Base-by-base conservation (phyloP, 2,329 filamentous ascomycete species). In the Fonsecaea nubica region DNA sequence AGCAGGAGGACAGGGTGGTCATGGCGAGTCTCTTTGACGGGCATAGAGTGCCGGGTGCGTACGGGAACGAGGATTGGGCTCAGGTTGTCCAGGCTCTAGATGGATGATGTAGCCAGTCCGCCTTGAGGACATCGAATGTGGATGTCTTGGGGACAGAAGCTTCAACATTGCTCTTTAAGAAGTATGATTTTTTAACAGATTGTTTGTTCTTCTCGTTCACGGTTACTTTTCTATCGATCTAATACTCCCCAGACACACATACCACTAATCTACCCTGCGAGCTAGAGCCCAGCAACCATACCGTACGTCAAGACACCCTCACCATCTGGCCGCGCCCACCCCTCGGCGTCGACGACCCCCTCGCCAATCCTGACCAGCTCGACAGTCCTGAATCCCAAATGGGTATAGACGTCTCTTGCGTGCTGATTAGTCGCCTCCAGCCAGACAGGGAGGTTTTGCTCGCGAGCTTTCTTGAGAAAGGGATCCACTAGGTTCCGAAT, bases 1-100 rank as follows among this genome's bases (percentile, higher is more conserved):
- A 81, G 61, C 82, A 84, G 70, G 69, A 71, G 1, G 81, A 84
- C 73, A 77, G 81, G 0, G 77, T 84, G 0, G 76, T 84, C 1
- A 66, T 83, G 71, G 82, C 82, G 7, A 84, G 81, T 71, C 68
- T 84, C 25, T 84, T 81, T 67, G 81, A 84, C 75, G 82, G 81
- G 1, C 72, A 78, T 6, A 73, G 70, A 32, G 80, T 83, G 4
- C 82, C 82, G 13, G 82, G 81, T 2, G 75, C 77, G 5, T 84
- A 82, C 74, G 74, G 75, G 0, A 74, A 74, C 65, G 77, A 75
- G 3, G 78, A 80, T 3, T 84, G 81, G 82, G 80, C 80, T 1
- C 79, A 81, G 65, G 78, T 83, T 35, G 80, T 83, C 4, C 81
- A 82, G 67, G 81, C 80, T 3, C 70, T 79, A 36, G 77, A 79